Base-by-base conservation (phyloP, 352 stramenopile genomes). In the Phytopythium oedochilum region DNA sequence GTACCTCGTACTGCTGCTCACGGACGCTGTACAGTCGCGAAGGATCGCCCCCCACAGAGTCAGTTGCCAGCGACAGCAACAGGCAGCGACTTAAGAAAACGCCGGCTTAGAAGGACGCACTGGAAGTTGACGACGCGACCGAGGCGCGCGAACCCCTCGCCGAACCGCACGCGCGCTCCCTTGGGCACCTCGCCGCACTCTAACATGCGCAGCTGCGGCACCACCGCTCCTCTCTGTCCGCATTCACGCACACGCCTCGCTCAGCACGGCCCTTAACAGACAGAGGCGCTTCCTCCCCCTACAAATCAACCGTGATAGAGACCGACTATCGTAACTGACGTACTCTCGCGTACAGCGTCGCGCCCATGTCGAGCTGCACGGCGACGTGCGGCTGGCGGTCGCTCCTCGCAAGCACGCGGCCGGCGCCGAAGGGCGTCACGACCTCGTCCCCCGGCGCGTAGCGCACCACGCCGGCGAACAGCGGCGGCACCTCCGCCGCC, bases 141-240 rank as follows among this genome's bases (percentile, higher is more conserved):
- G 12, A 42, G 10, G 9, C 47, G 47, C 32, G 47, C 32, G 17
- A 54, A 54, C 4, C 8, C 47, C 3, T 29, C 9, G 29, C 47
- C 47, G 32, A 54, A 54, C 28, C 47, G 59, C 43, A 91, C 78
- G 23, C 53, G 57, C 32, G 78, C 84, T 18, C 67, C 66, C 55
- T 67, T 73, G 25, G 81, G 75, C 29, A 91, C 71, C 60, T 91
- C 81, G 17, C 75, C 81, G 20, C 74, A 88, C 50, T 76, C 72
- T 46, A 91, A 60, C 78, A 91, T 89, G 5, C 63, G 73, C 42
- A 89, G 66, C 61, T 85, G 75, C 7, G 81, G 81, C 20, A 91
- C 48, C 20, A 91, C 26, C 22, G 64, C 81, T 5, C 64, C 68
- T 36, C 74, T 70, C 81, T 91, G 40, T 12, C 14, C 35, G 14